Conservation (phyloP, 1,139 yeast genomes). For the Geotrichum restrictum region DNA sequence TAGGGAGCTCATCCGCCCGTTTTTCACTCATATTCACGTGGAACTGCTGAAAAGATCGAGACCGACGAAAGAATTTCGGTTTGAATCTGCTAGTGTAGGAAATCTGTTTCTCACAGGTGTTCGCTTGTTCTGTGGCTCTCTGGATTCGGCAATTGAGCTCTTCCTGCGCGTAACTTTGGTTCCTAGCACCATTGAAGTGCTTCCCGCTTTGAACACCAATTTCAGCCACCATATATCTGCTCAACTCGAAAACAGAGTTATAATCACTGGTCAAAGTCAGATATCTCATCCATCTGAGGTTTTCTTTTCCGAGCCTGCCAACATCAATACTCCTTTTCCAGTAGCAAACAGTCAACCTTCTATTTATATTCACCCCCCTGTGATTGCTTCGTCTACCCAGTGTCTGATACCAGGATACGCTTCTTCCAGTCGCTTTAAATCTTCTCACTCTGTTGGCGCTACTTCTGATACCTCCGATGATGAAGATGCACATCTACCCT, state of each 20-base stretch:
- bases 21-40: slow-evolving; percentile 71
- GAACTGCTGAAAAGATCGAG: slow-evolving; percentile 70
- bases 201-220: slow-evolving; percentile 81
- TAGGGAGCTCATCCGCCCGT: slow-evolving; percentile 71
- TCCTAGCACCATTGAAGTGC: slow-evolving; percentile 51
- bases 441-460: slow-evolving; percentile 1
- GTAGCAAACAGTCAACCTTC: not conserved
- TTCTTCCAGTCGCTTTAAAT: not conserved
- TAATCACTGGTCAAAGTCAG: slow-evolving; percentile 91
- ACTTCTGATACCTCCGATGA: slow-evolving; percentile 34
- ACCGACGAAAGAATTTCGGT: slow-evolving; percentile 55
- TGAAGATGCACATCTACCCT: slow-evolving; percentile 66
- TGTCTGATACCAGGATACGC: not conserved
- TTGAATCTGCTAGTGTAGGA: slow-evolving; percentile 78
- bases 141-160: slow-evolving; percentile 79
- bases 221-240: slow-evolving; percentile 88
- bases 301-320: not conserved
- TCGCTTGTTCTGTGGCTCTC: slow-evolving; percentile 73
- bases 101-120: slow-evolving; percentile 81
- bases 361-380: slow-evolving; percentile 9
- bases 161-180: slow-evolving; percentile 65
- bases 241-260: slow-evolving; percentile 58
- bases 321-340: not conserved
- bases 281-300: slow-evolving; percentile 70
- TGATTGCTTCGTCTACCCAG: not conserved